phyloP scores from a whole-genome alignment of 805 yeast genomes.

The Zygosaccharomyces rouxii region DNA sequence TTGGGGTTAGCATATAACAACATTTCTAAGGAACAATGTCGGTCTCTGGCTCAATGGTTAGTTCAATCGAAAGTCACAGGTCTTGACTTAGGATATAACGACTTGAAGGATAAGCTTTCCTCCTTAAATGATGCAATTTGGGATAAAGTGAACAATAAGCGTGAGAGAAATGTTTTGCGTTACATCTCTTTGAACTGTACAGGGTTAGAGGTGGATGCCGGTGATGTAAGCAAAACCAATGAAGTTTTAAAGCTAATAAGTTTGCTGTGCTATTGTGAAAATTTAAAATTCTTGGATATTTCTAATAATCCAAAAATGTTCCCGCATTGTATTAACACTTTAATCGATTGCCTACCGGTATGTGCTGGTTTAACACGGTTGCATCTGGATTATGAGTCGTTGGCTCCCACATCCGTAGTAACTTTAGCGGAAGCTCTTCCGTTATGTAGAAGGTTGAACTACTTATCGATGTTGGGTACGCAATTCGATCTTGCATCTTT shows the following conservation, averaged over 20 bases:
- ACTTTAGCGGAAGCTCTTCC: slow-evolving; percentile 71
- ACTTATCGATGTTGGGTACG: slow-evolving; percentile 69
- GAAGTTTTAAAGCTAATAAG: slow-evolving; percentile 41
- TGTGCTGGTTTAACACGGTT: slow-evolving; percentile 60
- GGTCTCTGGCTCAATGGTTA: slow-evolving; percentile 58
- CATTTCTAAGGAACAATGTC: slow-evolving; percentile 53
- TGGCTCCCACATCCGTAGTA: slow-evolving; percentile 52
- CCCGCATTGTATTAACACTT: slow-evolving; percentile 48
- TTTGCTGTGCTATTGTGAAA: slow-evolving; percentile 48
- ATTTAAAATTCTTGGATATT: slow-evolving; percentile 67
- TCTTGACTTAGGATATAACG: slow-evolving; percentile 80
- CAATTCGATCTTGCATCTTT: slow-evolving; percentile 54
- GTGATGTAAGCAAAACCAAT: slow-evolving; percentile 35
- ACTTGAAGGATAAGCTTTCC: slow-evolving; percentile 40
- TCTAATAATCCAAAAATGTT: slow-evolving; percentile 72
- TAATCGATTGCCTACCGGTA: slow-evolving; percentile 64
- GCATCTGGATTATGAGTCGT: slow-evolving; percentile 64
- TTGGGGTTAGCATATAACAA: slow-evolving; percentile 81
- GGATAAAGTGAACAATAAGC: slow-evolving; percentile 23
- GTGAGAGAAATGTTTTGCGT: slow-evolving; percentile 33
- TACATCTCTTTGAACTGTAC: slow-evolving; percentile 64
- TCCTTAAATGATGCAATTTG: slow-evolving; percentile 28
- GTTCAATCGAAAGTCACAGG: slow-evolving; percentile 49
- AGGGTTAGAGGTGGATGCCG: slow-evolving; percentile 48
- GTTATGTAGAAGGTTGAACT: slow-evolving; percentile 57